Evolutionary conservation across 1,284 basidiomycete species (phyloP).

Genomic region (Cutaneotrichosporon arboriforme): DNA sequence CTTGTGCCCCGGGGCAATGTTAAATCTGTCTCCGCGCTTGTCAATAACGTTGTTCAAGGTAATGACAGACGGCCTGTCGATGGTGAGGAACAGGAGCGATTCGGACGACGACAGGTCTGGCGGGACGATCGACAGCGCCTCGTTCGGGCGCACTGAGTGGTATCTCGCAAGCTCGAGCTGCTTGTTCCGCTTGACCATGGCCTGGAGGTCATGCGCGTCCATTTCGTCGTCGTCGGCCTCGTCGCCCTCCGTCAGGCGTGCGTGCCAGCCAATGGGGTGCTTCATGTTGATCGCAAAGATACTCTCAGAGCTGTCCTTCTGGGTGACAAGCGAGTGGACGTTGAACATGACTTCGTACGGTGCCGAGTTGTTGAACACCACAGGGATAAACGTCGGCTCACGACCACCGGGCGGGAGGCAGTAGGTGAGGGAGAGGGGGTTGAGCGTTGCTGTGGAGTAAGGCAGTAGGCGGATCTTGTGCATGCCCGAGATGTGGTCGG

Average conservation of each 20-base stretch:
- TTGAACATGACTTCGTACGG: conserved; percentile 69
- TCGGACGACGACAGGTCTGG: conserved; percentile 62
- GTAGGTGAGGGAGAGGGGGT: conserved; percentile 45
- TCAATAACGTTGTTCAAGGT: conserved; percentile 69
- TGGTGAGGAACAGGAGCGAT: conserved; percentile 63
- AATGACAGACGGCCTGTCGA: conserved; percentile 65
- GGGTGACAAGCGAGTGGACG: conserved; percentile 60
- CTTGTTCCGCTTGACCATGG: conserved; percentile 16
- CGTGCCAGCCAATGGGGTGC: conserved; percentile 15
- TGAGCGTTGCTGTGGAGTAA: conserved; percentile 43
- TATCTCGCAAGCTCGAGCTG: conserved; percentile 48
- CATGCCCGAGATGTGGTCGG: conserved; percentile 38
- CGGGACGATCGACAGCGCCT: conserved; percentile 38
- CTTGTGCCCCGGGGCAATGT: conserved; percentile 57
- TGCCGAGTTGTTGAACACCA: conserved; percentile 83
- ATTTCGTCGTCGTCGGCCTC: conserved; percentile 55
- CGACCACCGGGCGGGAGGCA: conserved; percentile 38
- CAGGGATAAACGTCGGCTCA: conserved; percentile 41
- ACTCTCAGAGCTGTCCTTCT: conserved; percentile 20
- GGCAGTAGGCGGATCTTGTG: conserved; percentile 43
- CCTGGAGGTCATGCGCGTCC: conserved; percentile 54
- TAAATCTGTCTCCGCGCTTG: conserved; percentile 60
- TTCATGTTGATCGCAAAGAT: conserved; percentile 27
- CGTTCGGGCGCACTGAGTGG: conserved; percentile 37
- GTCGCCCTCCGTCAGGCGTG: conserved; percentile 29